phyloP scores from a whole-genome alignment of 768 basidiomycete genomes.

The Cystobasidium tubakii region DNA sequence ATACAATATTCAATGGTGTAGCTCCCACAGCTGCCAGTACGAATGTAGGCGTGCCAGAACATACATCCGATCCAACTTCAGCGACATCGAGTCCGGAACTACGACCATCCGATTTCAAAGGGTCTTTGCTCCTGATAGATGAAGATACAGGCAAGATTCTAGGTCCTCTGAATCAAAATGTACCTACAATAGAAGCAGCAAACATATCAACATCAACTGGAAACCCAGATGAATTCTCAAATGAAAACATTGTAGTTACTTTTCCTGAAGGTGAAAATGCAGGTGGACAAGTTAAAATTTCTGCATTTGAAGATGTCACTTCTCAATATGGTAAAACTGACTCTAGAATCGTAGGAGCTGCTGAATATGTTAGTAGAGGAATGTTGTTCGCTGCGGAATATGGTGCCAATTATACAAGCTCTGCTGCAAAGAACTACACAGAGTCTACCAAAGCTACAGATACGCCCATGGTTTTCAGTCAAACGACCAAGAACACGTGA shows the following conservation, averaged over 20 bases:
- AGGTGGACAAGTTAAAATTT: constrained; percentile 11
- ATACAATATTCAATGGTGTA: constrained; percentile 13
- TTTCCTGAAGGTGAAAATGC: constrained; percentile 5
- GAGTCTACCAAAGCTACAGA: constrained; percentile 25
- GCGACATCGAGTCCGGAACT: constrained; percentile 20
- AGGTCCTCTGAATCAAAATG: constrained; percentile 27
- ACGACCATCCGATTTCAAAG: constrained; percentile 15
- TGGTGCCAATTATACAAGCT: constrained; percentile 18
- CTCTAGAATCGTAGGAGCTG: constrained; percentile 20
- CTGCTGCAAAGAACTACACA: constrained; percentile 13
- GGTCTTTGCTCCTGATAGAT: constrained; percentile 20
- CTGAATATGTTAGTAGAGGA: constrained; percentile 32
- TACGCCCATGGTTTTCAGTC: constrained; percentile 23
- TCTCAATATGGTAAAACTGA: constrained; percentile 23
- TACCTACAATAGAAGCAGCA: background rate
- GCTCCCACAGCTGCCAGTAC: background rate
- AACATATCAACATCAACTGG: background rate
- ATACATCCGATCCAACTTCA: background rate
- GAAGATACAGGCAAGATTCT: constrained; percentile 35
- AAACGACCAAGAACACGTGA: constrained; percentile 27
- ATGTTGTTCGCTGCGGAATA: constrained; percentile 33
- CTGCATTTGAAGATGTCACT: constrained; percentile 28
- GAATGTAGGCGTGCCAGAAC: constrained; percentile 1
- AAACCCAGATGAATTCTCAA: background rate
- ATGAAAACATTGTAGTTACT: constrained; percentile 9